Percentiles rank a stretch among this genome's conserved stretches.
Conservation (phyloP, 106 monocot genomes). For the Platanthera guangdongensis region DNA sequence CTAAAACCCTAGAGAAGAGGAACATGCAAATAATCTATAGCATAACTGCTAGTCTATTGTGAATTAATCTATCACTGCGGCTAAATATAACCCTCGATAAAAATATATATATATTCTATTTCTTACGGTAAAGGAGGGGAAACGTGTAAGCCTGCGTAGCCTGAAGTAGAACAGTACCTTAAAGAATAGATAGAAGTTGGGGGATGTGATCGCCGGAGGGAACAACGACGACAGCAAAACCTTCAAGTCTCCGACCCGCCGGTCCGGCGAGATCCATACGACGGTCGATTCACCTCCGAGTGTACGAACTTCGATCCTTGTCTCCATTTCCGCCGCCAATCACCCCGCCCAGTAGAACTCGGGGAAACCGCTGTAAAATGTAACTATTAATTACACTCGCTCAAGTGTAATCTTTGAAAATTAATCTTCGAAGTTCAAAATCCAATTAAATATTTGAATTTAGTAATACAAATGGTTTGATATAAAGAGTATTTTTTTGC, state of each 20-base stretch:
- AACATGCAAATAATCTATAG: not conserved
- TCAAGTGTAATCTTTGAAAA: too few species aligned
- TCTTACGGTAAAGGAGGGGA: not conserved
- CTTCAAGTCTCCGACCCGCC: conserved; percentile 58
- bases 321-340: conserved; percentile 15
- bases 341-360: too few species aligned
- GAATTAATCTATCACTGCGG: not conserved
- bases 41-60: not conserved
- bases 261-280: conserved; percentile 25
- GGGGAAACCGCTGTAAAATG: too few species aligned
- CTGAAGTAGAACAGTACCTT: conserved; percentile 26
- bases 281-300: conserved; percentile 46
- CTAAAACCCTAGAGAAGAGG: conserved; percentile 43
- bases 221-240: conserved; percentile 40
- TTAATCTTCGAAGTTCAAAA: too few species aligned
- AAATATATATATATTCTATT: not conserved
- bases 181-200: conserved; percentile 69
- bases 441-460: too few species aligned
- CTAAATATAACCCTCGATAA: not conserved
- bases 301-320: conserved; percentile 40
- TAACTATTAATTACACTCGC: too few species aligned
- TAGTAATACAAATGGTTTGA: too few species aligned
- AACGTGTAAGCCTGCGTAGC: not conserved
- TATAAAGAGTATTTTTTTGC: too few species aligned
- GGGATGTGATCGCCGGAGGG: conserved; percentile 40